Percentiles rank a stretch among this genome's conserved stretches.
These are phyloP conservation scores for Venturiaceae sp. DNA, from an alignment of 2,329 filamentous ascomycete species.

Conservation along the genomic window DNA sequence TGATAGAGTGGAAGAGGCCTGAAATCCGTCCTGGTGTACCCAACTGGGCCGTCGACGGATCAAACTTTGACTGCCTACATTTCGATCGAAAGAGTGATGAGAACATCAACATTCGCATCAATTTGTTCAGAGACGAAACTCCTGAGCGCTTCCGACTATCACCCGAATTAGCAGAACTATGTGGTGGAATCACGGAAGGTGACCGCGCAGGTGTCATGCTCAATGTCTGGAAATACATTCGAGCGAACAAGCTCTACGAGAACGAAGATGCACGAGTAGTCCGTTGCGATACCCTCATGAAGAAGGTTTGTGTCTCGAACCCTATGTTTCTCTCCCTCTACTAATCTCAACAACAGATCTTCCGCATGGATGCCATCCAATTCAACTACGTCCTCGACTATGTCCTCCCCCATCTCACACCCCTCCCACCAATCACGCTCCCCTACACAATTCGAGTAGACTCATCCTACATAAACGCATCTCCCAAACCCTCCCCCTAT, in stretches of 20 bases:
- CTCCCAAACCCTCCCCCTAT: conserved; percentile 46
- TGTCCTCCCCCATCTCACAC: conserved; percentile 66
- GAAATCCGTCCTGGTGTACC: conserved; percentile 44
- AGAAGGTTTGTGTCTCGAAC: conserved; percentile 48
- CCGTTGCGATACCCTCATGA: conserved; percentile 75
- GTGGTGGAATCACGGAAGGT: conserved; percentile 40
- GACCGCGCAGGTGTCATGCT: conserved; percentile 82
- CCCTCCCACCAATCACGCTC: conserved; percentile 73
- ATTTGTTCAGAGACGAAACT: conserved; percentile 71
- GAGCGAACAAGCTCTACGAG: conserved; percentile 75
- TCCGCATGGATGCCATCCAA: conserved; percentile 65
- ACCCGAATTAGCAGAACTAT: conserved; percentile 1
- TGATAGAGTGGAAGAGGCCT: conserved; percentile 84
- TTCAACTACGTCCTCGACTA: conserved; percentile 81
- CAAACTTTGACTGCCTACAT: conserved; percentile 81
- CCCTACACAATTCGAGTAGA: conserved; percentile 93
- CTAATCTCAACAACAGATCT: conserved; percentile 43
- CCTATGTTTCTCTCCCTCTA: not conserved
- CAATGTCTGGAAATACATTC: conserved; percentile 92
- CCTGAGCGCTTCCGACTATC: conserved; percentile 70
- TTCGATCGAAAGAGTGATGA: conserved; percentile 91
- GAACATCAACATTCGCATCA: conserved; percentile 84
- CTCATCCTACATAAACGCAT: conserved; percentile 37
- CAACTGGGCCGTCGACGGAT: conserved; percentile 27
- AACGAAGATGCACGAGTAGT: conserved; percentile 93